Evolutionary conservation across 768 basidiomycete genomes (phyloP).

Genomic region (Termitomyces sp.): DNA sequence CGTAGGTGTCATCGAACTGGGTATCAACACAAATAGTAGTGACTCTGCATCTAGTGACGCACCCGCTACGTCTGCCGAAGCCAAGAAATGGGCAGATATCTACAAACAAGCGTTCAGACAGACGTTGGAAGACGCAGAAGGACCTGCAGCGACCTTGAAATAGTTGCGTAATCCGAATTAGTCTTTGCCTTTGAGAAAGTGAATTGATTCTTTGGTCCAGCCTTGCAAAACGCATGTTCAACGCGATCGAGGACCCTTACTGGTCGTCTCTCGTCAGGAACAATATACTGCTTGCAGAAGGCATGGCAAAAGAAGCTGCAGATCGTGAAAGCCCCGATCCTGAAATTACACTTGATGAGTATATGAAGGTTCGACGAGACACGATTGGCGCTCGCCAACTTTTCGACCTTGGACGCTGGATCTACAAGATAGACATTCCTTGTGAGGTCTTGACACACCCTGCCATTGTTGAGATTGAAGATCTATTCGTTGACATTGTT

Average conservation of each 20-base stretch:
- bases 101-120: conserved; percentile 5
- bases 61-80: conserved; percentile 1
- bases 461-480: neutral
- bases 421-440: neutral
- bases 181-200: too few species aligned
- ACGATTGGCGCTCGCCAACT: conserved; percentile 3
- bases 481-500: neutral
- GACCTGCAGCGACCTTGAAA: neutral
- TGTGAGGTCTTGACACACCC: neutral
- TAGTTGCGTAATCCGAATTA: neutral
- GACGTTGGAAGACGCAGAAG: neutral
- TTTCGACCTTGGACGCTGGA: conserved; percentile 6
- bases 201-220: too few species aligned
- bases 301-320: conserved; percentile 5
- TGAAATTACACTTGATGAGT: neutral
- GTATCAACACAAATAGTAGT: too few species aligned
- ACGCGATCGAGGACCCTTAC: neutral
- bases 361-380: conserved; percentile 5
- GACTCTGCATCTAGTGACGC: conserved; percentile 1
- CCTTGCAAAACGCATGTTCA: too few species aligned
- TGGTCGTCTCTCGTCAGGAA: neutral
- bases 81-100: conserved; percentile 5
- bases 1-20: neutral
- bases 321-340: conserved; percentile 6
- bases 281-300: conserved; percentile 5